Evolutionary conservation across 345 rosid species (phyloP).

Genomic region (Salix udensis): DNA sequence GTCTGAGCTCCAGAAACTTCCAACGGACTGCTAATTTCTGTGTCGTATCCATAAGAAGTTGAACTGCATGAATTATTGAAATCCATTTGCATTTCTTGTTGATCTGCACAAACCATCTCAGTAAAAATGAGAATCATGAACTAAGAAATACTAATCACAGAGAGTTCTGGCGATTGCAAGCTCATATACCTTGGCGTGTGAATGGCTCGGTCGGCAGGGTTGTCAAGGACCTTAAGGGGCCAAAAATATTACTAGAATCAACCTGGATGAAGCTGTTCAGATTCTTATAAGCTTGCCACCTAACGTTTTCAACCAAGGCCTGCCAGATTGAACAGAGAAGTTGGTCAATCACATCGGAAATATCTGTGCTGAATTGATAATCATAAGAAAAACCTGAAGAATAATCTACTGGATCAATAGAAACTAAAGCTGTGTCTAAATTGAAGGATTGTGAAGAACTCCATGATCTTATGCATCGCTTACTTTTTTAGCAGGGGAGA

Average conservation of each 20-base stretch:
- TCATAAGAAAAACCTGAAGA: not conserved
- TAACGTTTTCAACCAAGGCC: slow-evolving; percentile 39
- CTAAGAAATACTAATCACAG: not conserved
- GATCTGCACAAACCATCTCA: slow-evolving; percentile 13
- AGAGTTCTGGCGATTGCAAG: not conserved
- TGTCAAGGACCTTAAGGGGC: slow-evolving; percentile 34
- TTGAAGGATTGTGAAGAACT: not conserved
- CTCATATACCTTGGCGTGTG: slow-evolving; percentile 31
- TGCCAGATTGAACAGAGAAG: slow-evolving; percentile 14
- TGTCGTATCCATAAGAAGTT: slow-evolving; percentile 17
- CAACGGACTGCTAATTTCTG: slow-evolving; percentile 17
- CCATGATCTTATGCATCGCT: not conserved
- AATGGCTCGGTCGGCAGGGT: slow-evolving; percentile 27
- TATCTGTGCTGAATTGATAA: not conserved
- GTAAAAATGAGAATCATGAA: not conserved
- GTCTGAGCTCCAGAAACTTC: slow-evolving; percentile 15
- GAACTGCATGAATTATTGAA: slow-evolving; percentile 22
- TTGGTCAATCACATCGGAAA: not conserved
- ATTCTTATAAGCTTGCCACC: slow-evolving; percentile 48
- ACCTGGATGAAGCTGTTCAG: slow-evolving; percentile 13
- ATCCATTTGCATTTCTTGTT: slow-evolving; percentile 27
- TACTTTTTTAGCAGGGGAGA: slow-evolving; percentile 39
- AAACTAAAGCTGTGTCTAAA: too few relatives aligned
- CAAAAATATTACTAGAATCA: slow-evolving; percentile 13
- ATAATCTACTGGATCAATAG: too few relatives aligned